Evolutionary conservation across 1,139 yeast genomes (phyloP), one percentile per base, ranked within the genome.

Genomic region (Pichia sp.): DNA sequence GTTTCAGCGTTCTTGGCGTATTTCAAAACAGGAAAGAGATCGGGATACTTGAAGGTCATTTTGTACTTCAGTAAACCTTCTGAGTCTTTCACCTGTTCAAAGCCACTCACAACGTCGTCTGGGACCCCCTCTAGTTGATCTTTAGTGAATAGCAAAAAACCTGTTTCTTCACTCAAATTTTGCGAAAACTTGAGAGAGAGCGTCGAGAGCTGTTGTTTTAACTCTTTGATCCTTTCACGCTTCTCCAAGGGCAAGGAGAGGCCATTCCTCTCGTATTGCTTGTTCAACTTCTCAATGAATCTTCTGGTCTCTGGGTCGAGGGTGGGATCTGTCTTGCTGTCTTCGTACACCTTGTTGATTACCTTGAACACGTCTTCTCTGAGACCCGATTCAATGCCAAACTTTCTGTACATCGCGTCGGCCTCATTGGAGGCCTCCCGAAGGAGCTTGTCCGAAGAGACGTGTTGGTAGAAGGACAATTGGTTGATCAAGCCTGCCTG

Each of bases 11-110:
- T 70, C 53, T 75, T 73, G 44, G 95, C 91, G 65, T 81, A 79
- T 65, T 85, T 84, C 66, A 86, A 70, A n/a, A 84, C 83, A 0
- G 95, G 95, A 58, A 83, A 71, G 49, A 85, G 70, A 63, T 87
- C 95, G 4, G 96, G 93, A 62, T 86, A 85, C 66, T 87, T 86
- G 72, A 79, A 87, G 3, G 95, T 84, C 73, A 88, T 83, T 65
- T 83, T 84, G 63, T 70, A 76, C 62, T 76, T 77, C 3, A 58
- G 56, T 34, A 64, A 64, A 13, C 76, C 82, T 45, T 70, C 74
- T 13, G 43, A 21, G n/a, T 71, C 78, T n/a, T 47, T 42, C 18
- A 70, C 66, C 55, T 70, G 67, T 52, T 79, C 83, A 62, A 83
- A 85, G 62, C 78, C 85, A 23, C 73, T 75, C 56, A 85, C 60